These are phyloP conservation scores for Adenanthera pavonina DNA, from an alignment of 306 rosid genomes.

Conservation along the genomic window DNA sequence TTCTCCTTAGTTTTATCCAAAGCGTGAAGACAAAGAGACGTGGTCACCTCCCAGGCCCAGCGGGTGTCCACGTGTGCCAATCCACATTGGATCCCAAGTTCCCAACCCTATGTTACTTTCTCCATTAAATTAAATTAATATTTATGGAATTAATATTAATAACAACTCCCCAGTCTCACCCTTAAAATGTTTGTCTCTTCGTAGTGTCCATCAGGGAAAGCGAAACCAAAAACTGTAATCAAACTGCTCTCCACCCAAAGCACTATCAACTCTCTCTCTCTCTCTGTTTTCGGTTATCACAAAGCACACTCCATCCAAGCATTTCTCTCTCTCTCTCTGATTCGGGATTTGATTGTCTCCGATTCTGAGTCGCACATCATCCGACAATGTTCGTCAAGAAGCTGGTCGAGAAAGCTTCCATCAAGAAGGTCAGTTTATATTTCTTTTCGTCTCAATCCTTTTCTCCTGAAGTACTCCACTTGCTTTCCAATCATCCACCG, in stretches of 20 bases:
- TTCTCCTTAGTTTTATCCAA: neutral
- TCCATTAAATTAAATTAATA: too few species aligned
- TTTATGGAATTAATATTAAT: too few species aligned
- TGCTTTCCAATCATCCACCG: neutral
- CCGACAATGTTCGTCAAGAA: slow-evolving; percentile 75
- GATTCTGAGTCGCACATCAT: slow-evolving; percentile 34
- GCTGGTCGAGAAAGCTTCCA: slow-evolving; percentile 85
- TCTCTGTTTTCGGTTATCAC: slow-evolving; percentile 56
- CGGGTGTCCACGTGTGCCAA: slow-evolving; percentile 50
- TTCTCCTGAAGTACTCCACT: neutral
- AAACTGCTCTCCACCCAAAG: slow-evolving; percentile 43
- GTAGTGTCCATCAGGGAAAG: neutral
- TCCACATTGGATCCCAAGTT: slow-evolving; percentile 41
- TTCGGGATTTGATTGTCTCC: slow-evolving; percentile 2
- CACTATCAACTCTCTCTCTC: slow-evolving; percentile 10
- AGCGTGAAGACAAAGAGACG: slow-evolving; percentile 27
- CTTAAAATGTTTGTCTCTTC: slow-evolving; percentile 17
- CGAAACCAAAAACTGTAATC: slow-evolving; percentile 41
- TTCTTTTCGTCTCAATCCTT: neutral
- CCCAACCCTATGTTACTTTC: slow-evolving; percentile 13
- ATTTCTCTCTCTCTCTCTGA: slow-evolving; percentile 12
- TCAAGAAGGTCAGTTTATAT: slow-evolving; percentile 59
- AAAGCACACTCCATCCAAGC: slow-evolving; percentile 43
- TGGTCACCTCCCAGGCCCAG: slow-evolving; percentile 27
- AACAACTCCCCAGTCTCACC: neutral